These are phyloP conservation scores for Dionaea muscipula DNA, from an alignment of 179 eudicot species.

Conservation along the genomic window DNA sequence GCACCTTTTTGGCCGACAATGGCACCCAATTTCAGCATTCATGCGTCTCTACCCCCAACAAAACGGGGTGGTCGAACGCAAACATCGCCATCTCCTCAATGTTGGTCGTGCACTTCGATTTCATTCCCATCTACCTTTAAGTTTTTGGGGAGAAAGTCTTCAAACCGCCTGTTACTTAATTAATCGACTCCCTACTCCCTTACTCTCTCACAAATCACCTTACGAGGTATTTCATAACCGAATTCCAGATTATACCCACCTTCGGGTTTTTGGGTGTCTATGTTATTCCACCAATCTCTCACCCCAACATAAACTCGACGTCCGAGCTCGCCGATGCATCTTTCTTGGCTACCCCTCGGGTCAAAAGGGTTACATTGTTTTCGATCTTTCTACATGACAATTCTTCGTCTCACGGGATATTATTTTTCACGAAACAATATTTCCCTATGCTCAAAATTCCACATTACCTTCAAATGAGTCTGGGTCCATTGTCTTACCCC, in stretches of 20 bases:
- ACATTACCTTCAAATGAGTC: too few relatives aligned
- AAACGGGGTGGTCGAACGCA: not conserved
- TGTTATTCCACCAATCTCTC: too few relatives aligned
- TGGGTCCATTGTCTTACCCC: too few relatives aligned
- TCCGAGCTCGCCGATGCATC: too few relatives aligned
- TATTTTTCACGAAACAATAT: not conserved
- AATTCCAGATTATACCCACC: not conserved
- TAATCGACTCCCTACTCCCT: not conserved
- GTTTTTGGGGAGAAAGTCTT: not conserved
- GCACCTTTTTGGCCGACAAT: not conserved
- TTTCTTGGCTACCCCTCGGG: too few relatives aligned
- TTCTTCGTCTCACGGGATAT: too few relatives aligned
- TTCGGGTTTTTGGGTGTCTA: not conserved
- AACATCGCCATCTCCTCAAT: not conserved
- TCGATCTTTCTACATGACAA: too few relatives aligned
- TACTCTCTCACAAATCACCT: not conserved
- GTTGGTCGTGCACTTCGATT: not conserved
- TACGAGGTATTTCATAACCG: not conserved
- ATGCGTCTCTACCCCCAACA: not conserved
- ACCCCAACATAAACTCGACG: too few relatives aligned
- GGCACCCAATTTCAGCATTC: not conserved
- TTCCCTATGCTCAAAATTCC: too few relatives aligned
- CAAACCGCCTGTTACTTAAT: not conserved
- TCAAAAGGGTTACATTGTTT: too few relatives aligned
- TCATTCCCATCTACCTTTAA: not conserved